Conservation (phyloP, 352 stramenopile species). For the Pythium pectinolyticum region DNA sequence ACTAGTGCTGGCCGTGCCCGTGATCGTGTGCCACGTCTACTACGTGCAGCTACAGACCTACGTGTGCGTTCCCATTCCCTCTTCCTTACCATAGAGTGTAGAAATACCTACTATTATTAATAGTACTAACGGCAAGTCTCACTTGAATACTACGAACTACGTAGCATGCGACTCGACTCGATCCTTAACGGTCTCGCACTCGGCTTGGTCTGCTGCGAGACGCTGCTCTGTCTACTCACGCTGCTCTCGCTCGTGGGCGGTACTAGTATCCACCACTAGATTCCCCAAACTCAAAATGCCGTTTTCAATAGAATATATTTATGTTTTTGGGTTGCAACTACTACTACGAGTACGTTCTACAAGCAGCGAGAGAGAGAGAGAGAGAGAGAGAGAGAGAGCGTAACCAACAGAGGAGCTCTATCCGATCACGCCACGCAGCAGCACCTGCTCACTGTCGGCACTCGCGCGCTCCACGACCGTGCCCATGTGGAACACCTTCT, state of each 20-base stretch:
- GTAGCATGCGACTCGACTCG: constrained; percentile 56
- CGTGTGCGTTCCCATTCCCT: constrained; percentile 42
- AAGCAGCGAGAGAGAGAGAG: not conserved
- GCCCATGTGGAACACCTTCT: constrained; percentile 91
- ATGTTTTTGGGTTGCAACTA: not conserved
- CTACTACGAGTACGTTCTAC: not conserved
- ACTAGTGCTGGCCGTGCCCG: constrained; percentile 47
- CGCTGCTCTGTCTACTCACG: constrained; percentile 49
- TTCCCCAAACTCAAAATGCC: too few relatives aligned
- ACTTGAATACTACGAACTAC: constrained; percentile 2
- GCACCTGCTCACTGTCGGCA: constrained; percentile 79
- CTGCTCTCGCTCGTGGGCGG: constrained; percentile 39
- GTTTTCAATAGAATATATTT: constrained; percentile 7
- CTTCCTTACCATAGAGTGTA: too few relatives aligned
- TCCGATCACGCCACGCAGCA: constrained; percentile 73
- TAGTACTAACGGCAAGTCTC: not conserved
- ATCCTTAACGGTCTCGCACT: constrained; percentile 68
- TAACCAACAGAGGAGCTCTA: constrained; percentile 25
- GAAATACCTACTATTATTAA: not conserved
- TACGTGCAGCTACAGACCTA: constrained; percentile 79
- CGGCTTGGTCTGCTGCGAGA: constrained; percentile 51
- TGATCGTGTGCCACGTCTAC: constrained; percentile 71
- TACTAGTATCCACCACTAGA: too few relatives aligned
- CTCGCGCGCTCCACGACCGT: constrained; percentile 59
- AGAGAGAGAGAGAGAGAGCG: too few relatives aligned